Conservation (phyloP, 176 grass and related monocot genomes). For the Calamus simplicifolius region DNA sequence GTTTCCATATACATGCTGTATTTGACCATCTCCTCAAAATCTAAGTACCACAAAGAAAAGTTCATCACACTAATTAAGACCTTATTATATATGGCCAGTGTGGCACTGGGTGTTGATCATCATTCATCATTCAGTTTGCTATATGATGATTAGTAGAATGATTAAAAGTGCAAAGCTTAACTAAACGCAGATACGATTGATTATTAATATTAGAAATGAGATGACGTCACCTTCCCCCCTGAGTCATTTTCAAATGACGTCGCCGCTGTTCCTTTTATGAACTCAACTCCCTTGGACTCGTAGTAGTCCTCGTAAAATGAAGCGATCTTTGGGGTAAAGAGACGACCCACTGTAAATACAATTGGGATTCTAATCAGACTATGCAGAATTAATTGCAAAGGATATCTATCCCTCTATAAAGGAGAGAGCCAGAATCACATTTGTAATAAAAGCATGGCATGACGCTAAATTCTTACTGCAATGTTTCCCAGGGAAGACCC, state of each 20-base stretch:
- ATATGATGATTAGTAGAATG: too few relatives aligned
- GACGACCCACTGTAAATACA: conserved; percentile 54
- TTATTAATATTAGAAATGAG: background rate
- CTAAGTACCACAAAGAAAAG: too few relatives aligned
- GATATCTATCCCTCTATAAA: background rate
- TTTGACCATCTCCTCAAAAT: too few relatives aligned
- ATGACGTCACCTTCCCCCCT: conserved; percentile 47
- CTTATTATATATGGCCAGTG: too few relatives aligned
- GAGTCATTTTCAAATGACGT: conserved; percentile 73
- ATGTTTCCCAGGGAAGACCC: conserved; percentile 93
- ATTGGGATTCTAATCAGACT: background rate
- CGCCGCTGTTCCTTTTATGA: conserved; percentile 81
- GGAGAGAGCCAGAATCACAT: too few relatives aligned
- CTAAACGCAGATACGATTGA: too few relatives aligned
- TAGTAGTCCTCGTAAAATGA: conserved; percentile 90
- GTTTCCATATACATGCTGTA: too few relatives aligned
- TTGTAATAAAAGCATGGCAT: too few relatives aligned
- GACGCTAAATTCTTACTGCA: conserved; percentile 56
- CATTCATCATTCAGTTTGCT: too few relatives aligned
- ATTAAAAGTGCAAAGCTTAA: too few relatives aligned
- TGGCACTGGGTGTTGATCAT: too few relatives aligned
- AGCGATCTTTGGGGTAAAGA: conserved; percentile 88
- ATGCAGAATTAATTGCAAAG: background rate
- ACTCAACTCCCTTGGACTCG: conserved; percentile 62
- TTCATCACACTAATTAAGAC: too few relatives aligned